A percentile compares a stretch with the other conserved stretches of the same genome.
Evolutionary conservation across 1,284 basidiomycete genomes (phyloP).

Genomic region (Schizophyllum amplum): DNA sequence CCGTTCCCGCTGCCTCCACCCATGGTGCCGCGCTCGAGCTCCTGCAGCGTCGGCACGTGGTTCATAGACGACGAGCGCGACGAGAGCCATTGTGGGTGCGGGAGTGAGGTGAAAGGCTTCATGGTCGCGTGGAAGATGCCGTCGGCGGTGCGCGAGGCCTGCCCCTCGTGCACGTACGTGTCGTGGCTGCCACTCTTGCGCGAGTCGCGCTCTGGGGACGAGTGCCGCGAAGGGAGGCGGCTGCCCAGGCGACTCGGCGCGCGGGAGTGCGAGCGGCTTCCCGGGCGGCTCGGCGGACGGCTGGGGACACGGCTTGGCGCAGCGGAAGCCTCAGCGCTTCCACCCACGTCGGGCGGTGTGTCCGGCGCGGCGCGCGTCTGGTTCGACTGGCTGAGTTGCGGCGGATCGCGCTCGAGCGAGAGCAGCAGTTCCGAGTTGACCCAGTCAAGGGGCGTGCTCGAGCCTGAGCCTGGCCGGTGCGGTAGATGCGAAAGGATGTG

Average conservation of each 20-base stretch:
- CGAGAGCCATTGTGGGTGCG: constrained; percentile 28
- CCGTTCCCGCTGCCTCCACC: constrained; percentile 6
- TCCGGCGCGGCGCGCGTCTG: not conserved
- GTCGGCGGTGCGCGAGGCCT: constrained; percentile 43
- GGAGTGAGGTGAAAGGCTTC: constrained; percentile 46
- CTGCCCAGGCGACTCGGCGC: constrained; percentile 32
- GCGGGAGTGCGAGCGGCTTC: constrained; percentile 22
- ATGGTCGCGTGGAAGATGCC: constrained; percentile 51
- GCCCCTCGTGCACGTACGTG: constrained; percentile 43
- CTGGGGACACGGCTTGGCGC: constrained; percentile 21
- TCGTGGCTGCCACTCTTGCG: constrained; percentile 22
- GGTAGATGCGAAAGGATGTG: constrained; percentile 35
- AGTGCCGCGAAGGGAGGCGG: constrained; percentile 37
- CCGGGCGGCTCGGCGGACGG: constrained; percentile 19
- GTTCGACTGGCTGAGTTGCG: constrained; percentile 14
- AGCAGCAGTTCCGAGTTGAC: constrained; percentile 76
- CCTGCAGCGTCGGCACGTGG: constrained; percentile 20
- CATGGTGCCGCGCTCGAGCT: constrained; percentile 1
- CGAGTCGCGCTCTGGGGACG: constrained; percentile 38
- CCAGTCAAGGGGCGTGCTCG: constrained; percentile 57
- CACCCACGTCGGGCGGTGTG: not conserved
- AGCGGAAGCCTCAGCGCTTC: constrained; percentile 1
- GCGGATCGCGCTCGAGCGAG: constrained; percentile 39
- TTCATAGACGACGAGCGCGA: constrained; percentile 29
- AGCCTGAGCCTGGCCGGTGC: constrained; percentile 31